Conservation (phyloP, 257 asterid species). For the Rhazya stricta region DNA sequence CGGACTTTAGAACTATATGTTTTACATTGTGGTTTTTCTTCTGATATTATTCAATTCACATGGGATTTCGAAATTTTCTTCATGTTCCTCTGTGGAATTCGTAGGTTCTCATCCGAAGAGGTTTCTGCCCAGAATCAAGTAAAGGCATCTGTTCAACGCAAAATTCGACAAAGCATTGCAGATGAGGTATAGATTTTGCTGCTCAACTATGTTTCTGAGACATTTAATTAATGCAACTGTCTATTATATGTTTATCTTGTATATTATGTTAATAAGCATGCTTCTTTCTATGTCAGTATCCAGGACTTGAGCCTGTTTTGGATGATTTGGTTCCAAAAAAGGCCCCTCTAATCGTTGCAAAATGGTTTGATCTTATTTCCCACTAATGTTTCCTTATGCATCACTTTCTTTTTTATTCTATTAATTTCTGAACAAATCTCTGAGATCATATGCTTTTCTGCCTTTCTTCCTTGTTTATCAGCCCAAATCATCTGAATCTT, state of each 20-base stretch:
- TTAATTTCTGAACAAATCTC: slow-evolving; percentile 13
- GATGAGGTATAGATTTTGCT: slow-evolving; percentile 64
- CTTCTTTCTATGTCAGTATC: slow-evolving; percentile 56
- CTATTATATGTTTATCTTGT: background rate
- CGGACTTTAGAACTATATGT: background rate
- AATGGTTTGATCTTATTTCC: slow-evolving; percentile 50
- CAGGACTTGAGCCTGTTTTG: slow-evolving; percentile 77
- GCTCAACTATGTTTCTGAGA: slow-evolving; percentile 9
- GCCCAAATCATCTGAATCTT: slow-evolving; percentile 95
- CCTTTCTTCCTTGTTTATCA: slow-evolving; percentile 24
- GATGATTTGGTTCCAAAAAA: slow-evolving; percentile 95
- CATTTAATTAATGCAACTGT: background rate
- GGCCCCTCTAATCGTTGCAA: slow-evolving; percentile 88
- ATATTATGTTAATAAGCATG: slow-evolving; percentile 3
- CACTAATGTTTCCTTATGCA: background rate
- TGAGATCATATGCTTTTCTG: slow-evolving; percentile 17
- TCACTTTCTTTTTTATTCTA: slow-evolving; percentile 10
- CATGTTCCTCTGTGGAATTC: slow-evolving; percentile 12
- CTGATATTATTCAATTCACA: slow-evolving; percentile 5
- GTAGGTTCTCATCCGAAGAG: slow-evolving; percentile 90
- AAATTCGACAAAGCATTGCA: slow-evolving; percentile 83
- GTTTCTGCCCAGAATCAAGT: slow-evolving; percentile 99
- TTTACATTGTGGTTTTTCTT: background rate
- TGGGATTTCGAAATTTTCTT: slow-evolving; percentile 7
- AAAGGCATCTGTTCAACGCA: slow-evolving; percentile 96